Evolutionary conservation across 768 basidiomycete genomes (phyloP).

Genomic region (Pulveroboletus sp.): DNA sequence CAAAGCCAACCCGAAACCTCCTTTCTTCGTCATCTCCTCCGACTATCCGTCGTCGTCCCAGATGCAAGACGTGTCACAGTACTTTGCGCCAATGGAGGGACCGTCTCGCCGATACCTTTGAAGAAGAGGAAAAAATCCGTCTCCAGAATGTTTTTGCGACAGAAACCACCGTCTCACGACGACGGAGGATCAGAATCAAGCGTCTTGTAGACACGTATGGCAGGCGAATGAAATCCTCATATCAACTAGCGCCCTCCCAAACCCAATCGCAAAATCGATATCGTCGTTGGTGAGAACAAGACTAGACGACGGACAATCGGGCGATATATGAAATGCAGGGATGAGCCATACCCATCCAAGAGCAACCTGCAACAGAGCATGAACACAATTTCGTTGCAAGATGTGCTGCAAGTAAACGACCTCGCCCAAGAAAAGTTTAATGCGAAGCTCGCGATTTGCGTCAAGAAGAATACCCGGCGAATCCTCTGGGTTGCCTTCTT

Average conservation of each 20-base stretch:
- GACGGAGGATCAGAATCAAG: not conserved
- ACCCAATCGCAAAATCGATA: constrained; percentile 72
- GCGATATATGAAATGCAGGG: constrained; percentile 74
- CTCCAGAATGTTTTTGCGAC: not conserved
- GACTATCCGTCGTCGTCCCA: not conserved
- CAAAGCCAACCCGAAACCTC: not conserved
- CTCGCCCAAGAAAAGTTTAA: constrained; percentile 71
- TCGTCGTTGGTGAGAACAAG: constrained; percentile 55
- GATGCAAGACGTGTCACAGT: not conserved
- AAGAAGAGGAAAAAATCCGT: not conserved
- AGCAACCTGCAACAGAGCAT: constrained; percentile 44
- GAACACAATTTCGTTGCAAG: not conserved
- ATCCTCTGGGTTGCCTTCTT: constrained; percentile 16
- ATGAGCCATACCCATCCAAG: constrained; percentile 88
- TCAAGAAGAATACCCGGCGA: constrained; percentile 54
- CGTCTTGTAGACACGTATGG: constrained; percentile 11
- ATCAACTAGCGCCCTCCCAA: constrained; percentile 63
- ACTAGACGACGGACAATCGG: constrained; percentile 34
- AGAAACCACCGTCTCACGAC: not conserved
- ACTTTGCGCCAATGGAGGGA: not conserved
- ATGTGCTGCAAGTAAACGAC: constrained; percentile 31
- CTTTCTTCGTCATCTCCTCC: not conserved
- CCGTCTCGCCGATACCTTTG: not conserved
- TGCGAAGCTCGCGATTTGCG: constrained; percentile 60
- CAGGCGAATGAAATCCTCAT: constrained; percentile 61